Conservation (phyloP, 2,329 filamentous ascomycete species). For the Cladosporium velox region DNA sequence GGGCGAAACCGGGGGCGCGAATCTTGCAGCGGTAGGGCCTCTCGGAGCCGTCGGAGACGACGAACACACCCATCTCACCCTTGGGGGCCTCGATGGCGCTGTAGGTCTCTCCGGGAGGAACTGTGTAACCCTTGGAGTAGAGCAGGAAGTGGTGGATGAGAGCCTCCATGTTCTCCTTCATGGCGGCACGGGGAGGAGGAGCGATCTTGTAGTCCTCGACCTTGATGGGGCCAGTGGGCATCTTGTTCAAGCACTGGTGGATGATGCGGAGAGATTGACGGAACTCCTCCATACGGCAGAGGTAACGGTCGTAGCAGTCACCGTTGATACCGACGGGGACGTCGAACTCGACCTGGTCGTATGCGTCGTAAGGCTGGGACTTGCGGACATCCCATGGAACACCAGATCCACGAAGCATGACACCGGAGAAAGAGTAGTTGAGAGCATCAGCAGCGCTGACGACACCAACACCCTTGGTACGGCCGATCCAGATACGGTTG, state of each 20-base stretch:
- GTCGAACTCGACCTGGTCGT: slow-evolving; percentile 97
- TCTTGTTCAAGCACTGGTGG: slow-evolving; percentile 98
- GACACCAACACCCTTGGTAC: slow-evolving; percentile 88
- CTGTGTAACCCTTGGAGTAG: slow-evolving; percentile 97
- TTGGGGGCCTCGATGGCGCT: slow-evolving; percentile 98
- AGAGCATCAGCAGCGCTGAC: slow-evolving; percentile 91
- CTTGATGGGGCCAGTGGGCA: slow-evolving; percentile 90
- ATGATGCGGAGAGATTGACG: slow-evolving; percentile 97
- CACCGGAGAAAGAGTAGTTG: slow-evolving; percentile 93
- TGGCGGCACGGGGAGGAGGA: slow-evolving; percentile 90
- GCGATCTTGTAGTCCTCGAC: slow-evolving; percentile 99
- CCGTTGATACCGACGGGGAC: slow-evolving; percentile 95
- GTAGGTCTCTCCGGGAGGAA: slow-evolving; percentile 97
- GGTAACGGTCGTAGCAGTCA: slow-evolving; percentile 98
- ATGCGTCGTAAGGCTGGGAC: slow-evolving; percentile 95
- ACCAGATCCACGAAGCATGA: slow-evolving; percentile 96
- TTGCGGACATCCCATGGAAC: slow-evolving; percentile 97
- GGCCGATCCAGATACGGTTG: slow-evolving; percentile 98
- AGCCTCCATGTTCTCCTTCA: slow-evolving; percentile 99
- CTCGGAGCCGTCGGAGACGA: slow-evolving; percentile 95
- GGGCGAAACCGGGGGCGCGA: slow-evolving; percentile 92
- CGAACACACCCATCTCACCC: slow-evolving; percentile 97
- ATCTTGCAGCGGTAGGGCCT: slow-evolving; percentile 97
- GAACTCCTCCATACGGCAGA: slow-evolving; percentile 99
- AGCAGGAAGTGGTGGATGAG: slow-evolving; percentile 98